Evolutionary conservation across 1,284 basidiomycete genomes (phyloP).

Genomic region (Rhodotorula sp.): DNA sequence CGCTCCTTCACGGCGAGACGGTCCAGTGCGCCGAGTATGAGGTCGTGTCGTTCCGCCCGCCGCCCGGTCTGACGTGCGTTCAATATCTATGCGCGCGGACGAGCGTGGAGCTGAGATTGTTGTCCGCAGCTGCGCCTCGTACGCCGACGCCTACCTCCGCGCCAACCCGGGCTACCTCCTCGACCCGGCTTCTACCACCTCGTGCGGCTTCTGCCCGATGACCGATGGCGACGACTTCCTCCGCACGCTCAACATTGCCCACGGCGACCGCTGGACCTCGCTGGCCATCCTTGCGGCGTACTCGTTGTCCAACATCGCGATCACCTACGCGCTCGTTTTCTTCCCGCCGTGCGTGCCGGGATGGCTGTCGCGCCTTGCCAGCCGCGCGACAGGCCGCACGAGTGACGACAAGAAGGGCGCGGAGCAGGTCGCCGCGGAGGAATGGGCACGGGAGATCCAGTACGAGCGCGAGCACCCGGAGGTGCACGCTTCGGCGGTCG

Average conservation of each 20-base stretch:
- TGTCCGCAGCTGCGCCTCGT: conserved; percentile 16
- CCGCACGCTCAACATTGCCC: conserved; percentile 31
- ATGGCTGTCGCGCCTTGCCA: background rate
- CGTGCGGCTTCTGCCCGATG: conserved; percentile 75
- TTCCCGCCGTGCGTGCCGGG: conserved; percentile 21
- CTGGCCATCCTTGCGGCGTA: conserved; percentile 33
- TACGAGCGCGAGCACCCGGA: conserved; percentile 7
- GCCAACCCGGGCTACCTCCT: conserved; percentile 75
- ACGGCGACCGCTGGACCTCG: conserved; percentile 30
- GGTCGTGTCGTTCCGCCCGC: conserved; percentile 31
- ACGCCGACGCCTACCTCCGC: conserved; percentile 35
- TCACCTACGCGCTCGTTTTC: conserved; percentile 38
- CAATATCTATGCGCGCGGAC: background rate
- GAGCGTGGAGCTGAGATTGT: background rate
- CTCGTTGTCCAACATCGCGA: conserved; percentile 29
- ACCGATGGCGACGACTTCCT: conserved; percentile 66
- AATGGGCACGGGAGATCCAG: conserved; percentile 21
- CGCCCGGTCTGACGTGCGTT: conserved; percentile 5
- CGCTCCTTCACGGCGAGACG: conserved; percentile 71
- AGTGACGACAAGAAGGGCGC: conserved; percentile 8
- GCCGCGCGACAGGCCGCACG: background rate
- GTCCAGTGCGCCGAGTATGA: conserved; percentile 54
- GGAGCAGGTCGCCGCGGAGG: conserved; percentile 29
- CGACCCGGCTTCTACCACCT: conserved; percentile 63
- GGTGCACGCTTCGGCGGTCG: background rate